Base-by-base conservation (phyloP, 139 green algal genomes). In the Chlamydomonas schloesseri region DNA sequence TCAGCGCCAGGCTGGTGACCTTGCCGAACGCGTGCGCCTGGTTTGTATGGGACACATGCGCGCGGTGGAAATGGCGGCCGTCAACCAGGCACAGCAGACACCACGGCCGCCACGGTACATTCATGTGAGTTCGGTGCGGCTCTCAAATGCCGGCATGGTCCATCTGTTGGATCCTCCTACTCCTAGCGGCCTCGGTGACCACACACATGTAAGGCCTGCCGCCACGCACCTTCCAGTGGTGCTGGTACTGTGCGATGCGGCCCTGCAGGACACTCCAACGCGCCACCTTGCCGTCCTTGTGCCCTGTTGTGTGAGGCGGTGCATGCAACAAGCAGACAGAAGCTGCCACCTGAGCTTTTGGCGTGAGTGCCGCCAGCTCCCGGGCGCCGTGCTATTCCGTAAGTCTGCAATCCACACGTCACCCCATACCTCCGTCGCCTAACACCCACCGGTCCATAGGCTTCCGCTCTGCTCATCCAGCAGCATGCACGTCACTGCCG, bases 1-100 rank as follows among this genome's bases (percentile, higher is more conserved):
- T 92, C 28, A 91, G 50, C 29, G 71, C 82, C 69, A 97, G 81
- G 42, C 88, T 65, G 2, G 88, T 92, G 6, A 95, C 83, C 31
- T 81, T 71, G 62, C 92, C 86, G 36, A 88, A 60, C 15, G 77
- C 47, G 82, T 91, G 82, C 3, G 90, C 93, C 75, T 89, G 76
- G 65, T 69, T 53, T 36, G n/a, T 34, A 31, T 4, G 29, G 10
- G 71, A 11, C 11, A 31, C 10, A 57, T 10, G 42, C 6, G 60
- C 28, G 21, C 21, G 60, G 60, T 10, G 14, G 10, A 68, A n/a
- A n/a, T 28, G 21, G 60, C 6, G 10, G 60, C 20, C 29, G 34
- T 37, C 10, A 34, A 8, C 36, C n/a, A 20, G 42, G 18, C 33
- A 24, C 11, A 50, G 46, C 53, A 23, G 53, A 58, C 53, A 58